These are phyloP conservation scores for Chrysoporthe cubensis DNA, from an alignment of 2,329 filamentous ascomycete species.

Conservation along the genomic window DNA sequence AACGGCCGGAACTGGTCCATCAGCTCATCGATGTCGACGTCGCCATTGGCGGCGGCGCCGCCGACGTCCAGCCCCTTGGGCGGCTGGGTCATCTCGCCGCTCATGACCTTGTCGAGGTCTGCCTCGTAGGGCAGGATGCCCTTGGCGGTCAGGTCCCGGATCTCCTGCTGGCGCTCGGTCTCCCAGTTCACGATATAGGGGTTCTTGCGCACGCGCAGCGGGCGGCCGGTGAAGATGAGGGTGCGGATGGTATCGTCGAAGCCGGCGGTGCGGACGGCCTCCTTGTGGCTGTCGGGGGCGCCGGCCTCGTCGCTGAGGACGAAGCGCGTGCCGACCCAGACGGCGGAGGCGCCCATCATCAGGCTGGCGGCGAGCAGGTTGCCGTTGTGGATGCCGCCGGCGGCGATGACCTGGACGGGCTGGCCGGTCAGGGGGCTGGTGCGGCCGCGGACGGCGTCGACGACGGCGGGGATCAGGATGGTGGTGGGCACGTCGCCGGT, in stretches of 20 bases:
- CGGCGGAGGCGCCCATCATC: slow-evolving; percentile 88
- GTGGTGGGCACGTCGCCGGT: slow-evolving; percentile 93
- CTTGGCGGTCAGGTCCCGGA: slow-evolving; percentile 87
- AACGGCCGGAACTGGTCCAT: slow-evolving; percentile 91
- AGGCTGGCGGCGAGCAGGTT: slow-evolving; percentile 86
- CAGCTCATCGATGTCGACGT: slow-evolving; percentile 74
- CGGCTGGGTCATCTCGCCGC: slow-evolving; percentile 65
- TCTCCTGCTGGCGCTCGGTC: slow-evolving; percentile 84
- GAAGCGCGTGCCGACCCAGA: slow-evolving; percentile 98
- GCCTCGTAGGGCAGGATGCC: slow-evolving; percentile 92
- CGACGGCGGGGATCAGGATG: slow-evolving; percentile 89
- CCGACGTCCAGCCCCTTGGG: slow-evolving; percentile 69
- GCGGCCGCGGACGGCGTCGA: slow-evolving; percentile 76
- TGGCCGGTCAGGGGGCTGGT: slow-evolving; percentile 86
- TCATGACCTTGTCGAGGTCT: slow-evolving; percentile 81
- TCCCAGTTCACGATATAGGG: slow-evolving; percentile 96
- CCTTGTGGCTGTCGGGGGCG: slow-evolving; percentile 91
- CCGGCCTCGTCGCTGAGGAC: slow-evolving; percentile 93
- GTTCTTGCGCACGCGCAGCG: slow-evolving; percentile 91
- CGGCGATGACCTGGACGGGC: slow-evolving; percentile 89
- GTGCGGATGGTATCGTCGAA: slow-evolving; percentile 97
- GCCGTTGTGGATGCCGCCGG: slow-evolving; percentile 92
- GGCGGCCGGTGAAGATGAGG: slow-evolving; percentile 97
- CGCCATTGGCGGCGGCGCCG: slow-evolving; percentile 67
- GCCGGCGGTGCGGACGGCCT: slow-evolving; percentile 86